Percentiles rank a stretch among this genome's conserved stretches.
Evolutionary conservation across 2,329 filamentous ascomycete genomes (phyloP).

Genomic region (Westerdykella ornata): DNA sequence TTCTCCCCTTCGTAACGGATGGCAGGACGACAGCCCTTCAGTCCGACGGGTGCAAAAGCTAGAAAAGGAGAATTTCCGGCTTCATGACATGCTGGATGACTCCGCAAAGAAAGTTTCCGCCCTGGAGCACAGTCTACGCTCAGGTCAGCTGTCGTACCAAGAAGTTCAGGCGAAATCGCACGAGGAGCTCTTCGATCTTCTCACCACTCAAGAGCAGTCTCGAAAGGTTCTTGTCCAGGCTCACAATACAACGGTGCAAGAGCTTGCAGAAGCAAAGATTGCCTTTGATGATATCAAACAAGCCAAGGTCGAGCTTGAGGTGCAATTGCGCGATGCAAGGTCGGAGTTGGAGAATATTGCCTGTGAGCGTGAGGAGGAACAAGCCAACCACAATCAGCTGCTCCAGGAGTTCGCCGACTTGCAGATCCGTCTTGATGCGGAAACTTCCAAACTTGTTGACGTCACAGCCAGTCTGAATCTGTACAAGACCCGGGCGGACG

Average conservation of each 20-base stretch:
- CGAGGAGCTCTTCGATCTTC: constrained; percentile 85
- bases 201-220: constrained; percentile 89
- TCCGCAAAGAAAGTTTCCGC: constrained; percentile 87
- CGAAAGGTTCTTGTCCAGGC: constrained; percentile 72
- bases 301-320: constrained; percentile 69
- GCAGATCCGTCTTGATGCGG: constrained; percentile 85
- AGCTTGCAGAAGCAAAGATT: constrained; percentile 78
- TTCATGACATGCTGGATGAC: constrained; percentile 92
- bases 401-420: constrained; percentile 89
- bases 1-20: constrained; percentile 55
- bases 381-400: constrained; percentile 78
- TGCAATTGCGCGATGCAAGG: constrained; percentile 76
- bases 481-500: constrained; percentile 87
- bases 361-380: constrained; percentile 74
- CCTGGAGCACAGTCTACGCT: constrained; percentile 77
- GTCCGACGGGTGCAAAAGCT: constrained; percentile 79
- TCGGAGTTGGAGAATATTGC: constrained; percentile 79
- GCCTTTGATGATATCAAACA: constrained; percentile 84
- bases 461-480: constrained; percentile 75
- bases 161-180: constrained; percentile 91
- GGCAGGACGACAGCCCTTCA: constrained; percentile 70
- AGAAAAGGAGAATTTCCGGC: constrained; percentile 81
- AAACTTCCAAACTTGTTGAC: constrained; percentile 77
- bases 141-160: constrained; percentile 78
- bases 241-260: constrained; percentile 77